Evolutionary conservation across 176 grass and related monocot species (phyloP).

Genomic region (Lolium multiflorum): DNA sequence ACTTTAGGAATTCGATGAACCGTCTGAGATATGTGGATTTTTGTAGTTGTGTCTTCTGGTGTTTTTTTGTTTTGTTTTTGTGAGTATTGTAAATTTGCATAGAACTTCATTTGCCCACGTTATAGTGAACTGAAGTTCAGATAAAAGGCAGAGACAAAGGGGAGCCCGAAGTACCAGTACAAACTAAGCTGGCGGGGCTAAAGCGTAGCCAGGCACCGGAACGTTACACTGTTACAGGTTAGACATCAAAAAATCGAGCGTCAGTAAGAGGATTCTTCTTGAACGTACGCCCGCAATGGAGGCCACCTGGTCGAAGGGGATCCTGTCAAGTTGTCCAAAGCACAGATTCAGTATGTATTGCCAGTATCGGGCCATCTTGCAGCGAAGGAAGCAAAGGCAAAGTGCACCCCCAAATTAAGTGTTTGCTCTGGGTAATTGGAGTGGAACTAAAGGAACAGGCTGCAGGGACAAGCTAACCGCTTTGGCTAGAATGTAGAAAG

Average conservation of each 20-base stretch:
- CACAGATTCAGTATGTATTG: slow-evolving; percentile 49
- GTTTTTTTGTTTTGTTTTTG: not conserved
- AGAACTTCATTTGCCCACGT: not conserved
- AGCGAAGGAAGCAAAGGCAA: slow-evolving; percentile 25
- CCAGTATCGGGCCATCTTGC: slow-evolving; percentile 3
- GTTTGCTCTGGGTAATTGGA: not conserved
- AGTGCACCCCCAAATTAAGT: slow-evolving; percentile 21
- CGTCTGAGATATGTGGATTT: no score
- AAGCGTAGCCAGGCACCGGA: not conserved
- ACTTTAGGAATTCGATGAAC: no score
- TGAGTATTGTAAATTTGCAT: not conserved
- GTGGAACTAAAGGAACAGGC: not conserved
- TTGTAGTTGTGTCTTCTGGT: not conserved
- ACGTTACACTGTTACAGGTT: not conserved
- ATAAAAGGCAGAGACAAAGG: not conserved
- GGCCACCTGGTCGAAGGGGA: slow-evolving; percentile 34
- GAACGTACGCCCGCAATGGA: slow-evolving; percentile 26
- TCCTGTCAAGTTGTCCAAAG: slow-evolving; percentile 33
- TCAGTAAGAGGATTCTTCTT: slow-evolving; percentile 37
- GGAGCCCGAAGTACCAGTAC: not conserved
- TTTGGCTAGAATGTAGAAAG: slow-evolving; percentile 29
- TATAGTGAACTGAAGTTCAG: not conserved
- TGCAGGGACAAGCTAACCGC: not conserved
- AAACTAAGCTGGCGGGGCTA: not conserved
- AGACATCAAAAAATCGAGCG: slow-evolving; percentile 16